Evolutionary conservation across 2,329 filamentous ascomycete genomes (phyloP), one percentile per base, ranked within the genome.

Genomic region (Trichoderma koningii): DNA sequence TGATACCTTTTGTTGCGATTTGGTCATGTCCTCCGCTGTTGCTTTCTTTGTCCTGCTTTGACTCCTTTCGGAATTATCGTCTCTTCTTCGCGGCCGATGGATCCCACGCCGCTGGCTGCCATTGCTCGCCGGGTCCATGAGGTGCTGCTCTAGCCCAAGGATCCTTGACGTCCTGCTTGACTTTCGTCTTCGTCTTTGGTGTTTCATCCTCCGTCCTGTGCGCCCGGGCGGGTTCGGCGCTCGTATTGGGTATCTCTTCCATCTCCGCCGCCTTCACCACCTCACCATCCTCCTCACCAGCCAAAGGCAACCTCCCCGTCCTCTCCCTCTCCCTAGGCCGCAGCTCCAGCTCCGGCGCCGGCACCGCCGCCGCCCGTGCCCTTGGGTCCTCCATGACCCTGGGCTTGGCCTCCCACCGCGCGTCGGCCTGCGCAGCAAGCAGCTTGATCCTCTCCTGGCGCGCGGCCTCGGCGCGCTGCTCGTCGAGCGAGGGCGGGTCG

Each of bases 51-150:
- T 30, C 21, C 17, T 21, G 5, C 4, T 41, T 15, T 3, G 28
- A 14, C 17, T 15, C 14, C 30, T 10, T 5, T 10, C 1, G 1
- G 1, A n/a, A 23, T 56, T 30, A 64, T 64, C 47, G 38, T 7
- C 45, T 67, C 66, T 74, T 77, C 69, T 74, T 79, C 12, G 69
- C 62, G n/a, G 79, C 69, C 2, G 75, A 75, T 4, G 86, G 86
- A 5, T 74, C 78, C 89, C 89, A 91, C 3, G 85, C 77, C 55
- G 84, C 73, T 0, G 89, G 89, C 74, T 90, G 86, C 87, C 87
- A 91, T n/a, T 77, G 80, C 73, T 90, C 87, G 62, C 87, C 81
- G 0, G 87, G 85, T 0, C 80, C 82, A 21, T 71, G 70, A 1
- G 74, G 69, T 44, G 66, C 79, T 1, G 82, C 79, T 68, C 79